A percentile compares a stretch with the other conserved stretches of the same genome.
These are phyloP conservation scores for Aspergillus pseudoglaucus DNA, from an alignment of 2,329 filamentous ascomycete species.

Conservation along the genomic window DNA sequence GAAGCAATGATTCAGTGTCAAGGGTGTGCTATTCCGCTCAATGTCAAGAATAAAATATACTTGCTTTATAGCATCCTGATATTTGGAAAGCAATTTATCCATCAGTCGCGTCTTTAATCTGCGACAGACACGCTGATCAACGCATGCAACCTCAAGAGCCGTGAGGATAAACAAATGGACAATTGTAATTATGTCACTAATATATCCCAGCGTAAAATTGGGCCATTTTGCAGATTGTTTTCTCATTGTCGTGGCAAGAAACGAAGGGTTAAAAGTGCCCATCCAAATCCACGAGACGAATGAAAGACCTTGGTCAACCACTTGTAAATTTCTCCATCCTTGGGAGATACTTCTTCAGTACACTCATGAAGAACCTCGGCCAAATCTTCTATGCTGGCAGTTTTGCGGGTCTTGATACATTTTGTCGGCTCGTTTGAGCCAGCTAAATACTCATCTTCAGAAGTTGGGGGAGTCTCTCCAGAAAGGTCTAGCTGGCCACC, in stretches of 20 bases:
- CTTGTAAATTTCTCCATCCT: slow-evolving; percentile 30
- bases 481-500: background rate
- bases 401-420: slow-evolving; percentile 1
- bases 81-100: slow-evolving; percentile 41
- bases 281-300: slow-evolving; percentile 47
- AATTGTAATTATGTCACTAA: slow-evolving; percentile 45
- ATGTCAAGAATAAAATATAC: slow-evolving; percentile 47
- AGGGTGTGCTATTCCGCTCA: slow-evolving; percentile 42
- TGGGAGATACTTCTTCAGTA: background rate
- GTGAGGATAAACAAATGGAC: slow-evolving; percentile 49
- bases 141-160: slow-evolving; percentile 40
- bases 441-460: background rate
- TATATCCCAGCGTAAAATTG: slow-evolving; percentile 42
- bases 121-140: slow-evolving; percentile 37
- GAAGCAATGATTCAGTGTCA: slow-evolving; percentile 50
- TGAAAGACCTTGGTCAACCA: slow-evolving; percentile 42
- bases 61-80: slow-evolving; percentile 45
- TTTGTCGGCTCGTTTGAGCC: background rate
- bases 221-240: slow-evolving; percentile 53
- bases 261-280: slow-evolving; percentile 39
- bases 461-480: background rate
- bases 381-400: slow-evolving; percentile 6
- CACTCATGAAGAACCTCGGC: slow-evolving; percentile 14
- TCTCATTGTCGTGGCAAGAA: slow-evolving; percentile 39
- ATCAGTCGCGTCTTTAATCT: slow-evolving; percentile 41